Evolutionary conservation across 495 filamentous ascomycete genomes (phyloP), one percentile per base, ranked within the genome.

Genomic region (Jackrogersella multiformis): DNA sequence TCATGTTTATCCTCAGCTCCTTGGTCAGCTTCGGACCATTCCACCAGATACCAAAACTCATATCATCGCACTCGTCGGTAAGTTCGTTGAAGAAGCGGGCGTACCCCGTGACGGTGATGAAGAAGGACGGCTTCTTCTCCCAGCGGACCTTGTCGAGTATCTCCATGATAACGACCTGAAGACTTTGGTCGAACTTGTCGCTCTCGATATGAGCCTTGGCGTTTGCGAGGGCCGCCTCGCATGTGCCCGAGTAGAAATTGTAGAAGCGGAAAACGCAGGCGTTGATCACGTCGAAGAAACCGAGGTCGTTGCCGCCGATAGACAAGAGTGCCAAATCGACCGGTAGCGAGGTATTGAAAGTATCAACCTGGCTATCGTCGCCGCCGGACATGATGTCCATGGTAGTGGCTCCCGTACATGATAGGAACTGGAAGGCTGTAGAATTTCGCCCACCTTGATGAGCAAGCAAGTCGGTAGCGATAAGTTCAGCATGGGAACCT

Each of bases 231-330:
- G 79, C 76, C 1, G 67, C 16, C 56, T 79, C 77, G 64, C 80
- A 82, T 3, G 78, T 77, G 15, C 77, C 75, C 46, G 71, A 76
- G 68, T 75, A 77, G 68, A 81, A 78, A 64, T 73, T 73, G 64
- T 81, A 81, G 62, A 81, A 81, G 23, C 77, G 75, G 54, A 81
- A 81, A n/a, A 84, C 73, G 60, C 82, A 84, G 10, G 78, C 74
- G 56, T 79, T 80, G 38, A 84, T 74, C 26, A 83, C 75, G 46
- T 75, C 73, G 64, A 79, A 80, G 70, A 84, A 84, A 62, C 78
- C 81, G 24, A 83, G 75, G 68, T 84, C 81, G 65, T 84, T 82
- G 12, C 82, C 82, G 20, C 80, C 81, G 26, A 84, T 71, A 26
- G 78, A 78, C 8, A 84, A 57, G 3, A 81, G 77, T 0, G 79